Base-by-base conservation (phyloP, 345 rosid species). In the Lumnitzera littorea region DNA sequence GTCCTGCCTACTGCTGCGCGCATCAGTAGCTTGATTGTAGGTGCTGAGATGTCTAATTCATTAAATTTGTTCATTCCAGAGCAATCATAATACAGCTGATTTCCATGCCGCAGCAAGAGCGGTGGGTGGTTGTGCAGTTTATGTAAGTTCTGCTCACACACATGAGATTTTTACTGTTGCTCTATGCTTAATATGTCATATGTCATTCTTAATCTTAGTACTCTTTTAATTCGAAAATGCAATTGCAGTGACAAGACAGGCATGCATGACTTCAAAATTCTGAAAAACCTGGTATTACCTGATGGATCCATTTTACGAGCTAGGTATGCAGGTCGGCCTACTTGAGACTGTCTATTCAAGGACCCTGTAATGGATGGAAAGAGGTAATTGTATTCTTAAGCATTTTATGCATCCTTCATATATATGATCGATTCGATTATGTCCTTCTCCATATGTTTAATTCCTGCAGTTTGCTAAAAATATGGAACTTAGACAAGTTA, bases 61-160 rank as follows among this genome's bases (percentile, higher is more conserved):
- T 27, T 52, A 55, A 16, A 36, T 64, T 53, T 24, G 63, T 24
- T 63, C 31, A 48, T 46, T 31, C 54, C 67, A 86, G 86, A 83
- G 85, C 69, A 76, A 68, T 58, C 87, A 86, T 67, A 67, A 70
- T 7, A 60, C 75, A 13, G 94, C 80, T 13, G 80, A 75, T 24
- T 80, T 81, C 65, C 89, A 86, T 51, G 80, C 72, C 24, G 83
- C 85, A 24, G 85, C 84, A 46, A 76, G 87, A 46, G 85, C 89
- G 20, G 55, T 81, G 58, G 85, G 92, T 16, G 87, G 89, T 0
- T 74, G 89, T 53, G 76, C 89, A 4, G 66, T 83, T 15, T 86
- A 81, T 57, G 84, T 81, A 24, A 79, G 92, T 87, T 83, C 15
- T 46, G 41, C 74, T 41, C 48, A 57, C 24, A 24, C 14, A 27